phyloP scores from a whole-genome alignment of 1,284 basidiomycete genomes.

The Abortiporus biennis region DNA sequence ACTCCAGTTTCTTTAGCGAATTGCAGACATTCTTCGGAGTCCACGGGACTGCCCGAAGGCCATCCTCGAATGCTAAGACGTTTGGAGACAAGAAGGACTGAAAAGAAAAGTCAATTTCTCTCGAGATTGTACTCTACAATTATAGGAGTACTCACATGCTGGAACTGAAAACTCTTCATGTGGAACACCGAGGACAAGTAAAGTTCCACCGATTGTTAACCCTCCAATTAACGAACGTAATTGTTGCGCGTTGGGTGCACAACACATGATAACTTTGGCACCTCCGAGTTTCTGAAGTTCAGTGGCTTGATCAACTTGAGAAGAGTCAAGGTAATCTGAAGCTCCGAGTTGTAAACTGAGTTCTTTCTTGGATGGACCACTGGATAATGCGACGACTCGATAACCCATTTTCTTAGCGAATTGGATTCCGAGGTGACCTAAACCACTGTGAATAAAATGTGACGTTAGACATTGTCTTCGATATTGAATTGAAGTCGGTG shows the following conservation, averaged over 20 bases:
- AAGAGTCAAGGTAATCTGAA: constrained; percentile 14
- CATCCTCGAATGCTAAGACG: constrained; percentile 6
- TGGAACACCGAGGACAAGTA: constrained; percentile 1
- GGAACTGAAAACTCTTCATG: too few relatives aligned
- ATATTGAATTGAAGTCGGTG: background rate
- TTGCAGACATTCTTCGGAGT: constrained; percentile 4
- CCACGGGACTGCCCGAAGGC: constrained; percentile 4
- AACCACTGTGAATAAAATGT: constrained; percentile 3
- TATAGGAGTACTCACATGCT: too few relatives aligned
- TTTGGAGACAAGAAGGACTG: constrained; percentile 6
- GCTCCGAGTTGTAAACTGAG: constrained; percentile 16
- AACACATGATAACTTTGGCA: constrained; percentile 26
- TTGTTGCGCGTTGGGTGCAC: constrained; percentile 25
- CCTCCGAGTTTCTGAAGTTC: constrained; percentile 30
- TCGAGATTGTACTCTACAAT: too few relatives aligned
- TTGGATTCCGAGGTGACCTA: constrained; percentile 10
- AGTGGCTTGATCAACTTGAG: constrained; percentile 16
- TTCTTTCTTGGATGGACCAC: constrained; percentile 13
- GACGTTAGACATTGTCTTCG: background rate
- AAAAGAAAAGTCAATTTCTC: background rate
- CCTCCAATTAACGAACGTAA: background rate
- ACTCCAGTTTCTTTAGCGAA: constrained; percentile 7
- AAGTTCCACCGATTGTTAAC: background rate
- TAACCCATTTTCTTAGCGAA: constrained; percentile 9
- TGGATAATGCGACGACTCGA: constrained; percentile 10